Conservation (phyloP, 352 stramenopile genomes). For the Phytopythium aichiense region DNA sequence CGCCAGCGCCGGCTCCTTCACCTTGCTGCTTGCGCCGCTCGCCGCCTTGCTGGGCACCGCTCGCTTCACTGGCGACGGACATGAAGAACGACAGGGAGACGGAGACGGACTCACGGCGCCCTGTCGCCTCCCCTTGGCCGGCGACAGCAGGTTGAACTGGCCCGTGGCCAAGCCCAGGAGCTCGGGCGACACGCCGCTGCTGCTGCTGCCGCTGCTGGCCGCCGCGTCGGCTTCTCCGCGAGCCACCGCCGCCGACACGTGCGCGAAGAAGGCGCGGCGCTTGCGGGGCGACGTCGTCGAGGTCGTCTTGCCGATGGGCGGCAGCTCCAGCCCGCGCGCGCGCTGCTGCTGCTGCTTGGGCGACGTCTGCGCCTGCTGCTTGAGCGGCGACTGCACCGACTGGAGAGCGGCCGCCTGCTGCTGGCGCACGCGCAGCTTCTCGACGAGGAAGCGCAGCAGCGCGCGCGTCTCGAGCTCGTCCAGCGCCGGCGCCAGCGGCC, state of each 20-base stretch:
- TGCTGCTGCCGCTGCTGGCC: constrained; percentile 3
- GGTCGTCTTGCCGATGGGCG: constrained; percentile 23
- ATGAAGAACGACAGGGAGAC: background rate
- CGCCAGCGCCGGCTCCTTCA: background rate
- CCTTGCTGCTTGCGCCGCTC: too few species aligned
- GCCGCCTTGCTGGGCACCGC: background rate
- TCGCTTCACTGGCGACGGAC: background rate
- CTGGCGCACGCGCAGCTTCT: constrained; percentile 67
- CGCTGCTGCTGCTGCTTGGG: constrained; percentile 47
- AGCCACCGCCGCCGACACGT: constrained; percentile 24
- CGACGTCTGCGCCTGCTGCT: constrained; percentile 11
- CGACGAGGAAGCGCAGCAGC: constrained; percentile 53
- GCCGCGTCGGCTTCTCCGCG: constrained; percentile 11
- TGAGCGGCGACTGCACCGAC: constrained; percentile 17
- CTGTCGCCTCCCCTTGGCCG: background rate
- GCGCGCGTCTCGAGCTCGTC: constrained; percentile 54
- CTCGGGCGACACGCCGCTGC: constrained; percentile 12
- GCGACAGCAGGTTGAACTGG: constrained; percentile 37
- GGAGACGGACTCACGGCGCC: background rate
- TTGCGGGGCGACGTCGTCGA: constrained; percentile 33
- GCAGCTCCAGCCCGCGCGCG: constrained; percentile 39
- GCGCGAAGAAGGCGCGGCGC: constrained; percentile 40
- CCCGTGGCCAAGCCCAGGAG: constrained; percentile 37
- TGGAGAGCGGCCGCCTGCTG: constrained; percentile 34
- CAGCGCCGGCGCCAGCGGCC: constrained; percentile 22